Evolutionary conservation across 805 yeast species (phyloP), one percentile per base, ranked within the genome.

Genomic region (Wickerhamiella parazyma): DNA sequence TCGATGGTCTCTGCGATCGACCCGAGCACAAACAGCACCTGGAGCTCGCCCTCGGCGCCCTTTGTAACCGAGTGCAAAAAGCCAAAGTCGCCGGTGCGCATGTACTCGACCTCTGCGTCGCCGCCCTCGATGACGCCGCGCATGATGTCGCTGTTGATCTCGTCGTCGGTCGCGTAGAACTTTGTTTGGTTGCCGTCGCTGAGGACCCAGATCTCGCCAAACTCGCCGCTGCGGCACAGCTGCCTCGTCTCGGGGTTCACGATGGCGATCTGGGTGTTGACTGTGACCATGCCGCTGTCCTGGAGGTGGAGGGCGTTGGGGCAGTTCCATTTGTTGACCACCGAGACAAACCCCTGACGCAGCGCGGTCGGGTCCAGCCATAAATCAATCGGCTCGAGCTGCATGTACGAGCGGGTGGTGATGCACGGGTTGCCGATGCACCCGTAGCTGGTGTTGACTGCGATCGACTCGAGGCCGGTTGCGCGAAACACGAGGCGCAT

Each of bases 141-240:
- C 31, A 49, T 38, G 51, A 82, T 75, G 50, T 81, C 81, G 17
- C 66, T 66, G 9, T 64, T 59, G 5, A 67, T 67, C 50, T 78
- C 73, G 10, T 64, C 61, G 48, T 77, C 81, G 8, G 69, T 54
- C 41, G 72, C 67, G 33, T 75, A 72, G 57, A 76, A 78, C 6
- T 75, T 73, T 10, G 68, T 59, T 22, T 76, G 79, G 52, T 80
- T 86, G 0, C 89, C 94, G 50, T 85, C 94, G 1, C 94, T 81
- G 49, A 82, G 75, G 2, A 89, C 93, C 97, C 97, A 91, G 33
- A 91, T 85, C 62, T 91, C 99, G 26, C 99, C 99, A 59, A 75
- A 77, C 60, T 91, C 98, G 6, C 97, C 96, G 41, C 78, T 78
- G 46, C 72, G 75, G 57, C 98, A 89, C 10, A 86, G 65, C 43